Percentiles rank a stretch among this genome's conserved stretches.
Evolutionary conservation across 2,329 filamentous ascomycete species (phyloP).

Genomic region (Elsinoe fawcettii): DNA sequence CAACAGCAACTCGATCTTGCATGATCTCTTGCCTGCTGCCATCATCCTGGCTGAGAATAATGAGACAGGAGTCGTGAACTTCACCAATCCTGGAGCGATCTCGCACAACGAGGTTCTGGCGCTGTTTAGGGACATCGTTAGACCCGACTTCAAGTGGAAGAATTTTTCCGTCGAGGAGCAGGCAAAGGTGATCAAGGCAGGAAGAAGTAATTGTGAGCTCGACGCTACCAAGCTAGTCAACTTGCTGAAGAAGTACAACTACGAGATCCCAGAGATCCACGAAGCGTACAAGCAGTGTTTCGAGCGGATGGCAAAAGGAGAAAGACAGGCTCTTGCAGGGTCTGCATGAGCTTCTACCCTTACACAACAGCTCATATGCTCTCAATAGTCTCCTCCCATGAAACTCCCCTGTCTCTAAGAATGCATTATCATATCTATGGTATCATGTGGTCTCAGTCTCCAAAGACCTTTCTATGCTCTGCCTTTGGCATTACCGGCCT

Average conservation of each 20-base stretch:
- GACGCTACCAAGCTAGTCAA: constrained; percentile 54
- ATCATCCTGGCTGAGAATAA: constrained; percentile 53
- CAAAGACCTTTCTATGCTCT: not conserved
- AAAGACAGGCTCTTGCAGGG: not conserved
- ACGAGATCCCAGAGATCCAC: constrained; percentile 54
- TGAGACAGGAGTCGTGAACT: constrained; percentile 60
- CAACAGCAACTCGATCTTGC: constrained; percentile 60
- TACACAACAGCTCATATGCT: not conserved
- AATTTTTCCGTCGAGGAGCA: constrained; percentile 62
- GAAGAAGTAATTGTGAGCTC: constrained; percentile 56
- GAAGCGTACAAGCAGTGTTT: constrained; percentile 56
- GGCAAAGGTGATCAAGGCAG: constrained; percentile 59
- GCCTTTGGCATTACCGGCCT: not conserved
- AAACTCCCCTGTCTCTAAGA: not conserved
- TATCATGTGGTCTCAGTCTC: not conserved
- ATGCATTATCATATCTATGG: not conserved
- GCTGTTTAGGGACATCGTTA: constrained; percentile 56
- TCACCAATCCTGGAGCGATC: constrained; percentile 62
- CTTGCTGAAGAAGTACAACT: constrained; percentile 53
- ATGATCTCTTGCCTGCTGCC: constrained; percentile 55
- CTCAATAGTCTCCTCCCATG: not conserved
- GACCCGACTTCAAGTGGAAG: constrained; percentile 53
- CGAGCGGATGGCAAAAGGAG: constrained; percentile 47
- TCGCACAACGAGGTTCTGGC: constrained; percentile 62
- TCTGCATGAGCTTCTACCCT: not conserved